These are phyloP conservation scores for Zasmidium angulare DNA, from an alignment of 2,329 filamentous ascomycete species.

Conservation along the genomic window DNA sequence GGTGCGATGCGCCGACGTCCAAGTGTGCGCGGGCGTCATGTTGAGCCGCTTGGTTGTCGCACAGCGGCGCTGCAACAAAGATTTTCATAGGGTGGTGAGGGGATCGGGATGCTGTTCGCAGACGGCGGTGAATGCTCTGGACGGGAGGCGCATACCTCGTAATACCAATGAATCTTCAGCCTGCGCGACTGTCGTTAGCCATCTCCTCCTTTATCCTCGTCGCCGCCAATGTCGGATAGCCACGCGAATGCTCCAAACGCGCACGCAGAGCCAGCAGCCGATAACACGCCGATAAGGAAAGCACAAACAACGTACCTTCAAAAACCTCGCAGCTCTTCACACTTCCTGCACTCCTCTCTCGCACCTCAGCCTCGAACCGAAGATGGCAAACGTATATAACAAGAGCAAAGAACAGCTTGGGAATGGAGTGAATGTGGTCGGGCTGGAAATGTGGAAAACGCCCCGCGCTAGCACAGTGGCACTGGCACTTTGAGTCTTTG, in stretches of 20 bases:
- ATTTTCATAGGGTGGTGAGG: slow-evolving; percentile 10
- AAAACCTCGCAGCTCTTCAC: neutral
- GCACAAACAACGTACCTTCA: neutral
- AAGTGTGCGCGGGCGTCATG: slow-evolving; percentile 7
- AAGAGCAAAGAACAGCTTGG: slow-evolving; percentile 11
- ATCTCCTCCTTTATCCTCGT: neutral
- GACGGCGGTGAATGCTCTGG: slow-evolving; percentile 8
- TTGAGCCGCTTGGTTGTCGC: neutral
- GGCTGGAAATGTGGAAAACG: neutral
- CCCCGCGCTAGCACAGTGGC: neutral
- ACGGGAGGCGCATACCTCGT: slow-evolving; percentile 19
- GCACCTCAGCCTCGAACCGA: slow-evolving; percentile 9
- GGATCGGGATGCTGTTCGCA: slow-evolving; percentile 1
- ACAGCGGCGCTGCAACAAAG: slow-evolving; percentile 6
- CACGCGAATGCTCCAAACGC: neutral
- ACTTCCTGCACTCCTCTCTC: slow-evolving; percentile 9
- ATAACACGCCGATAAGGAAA: slow-evolving; percentile 2
- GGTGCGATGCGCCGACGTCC: slow-evolving; percentile 9
- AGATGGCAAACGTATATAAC: neutral
- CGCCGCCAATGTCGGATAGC: slow-evolving; percentile 1
- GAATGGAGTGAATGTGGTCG: neutral
- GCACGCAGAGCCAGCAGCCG: slow-evolving; percentile 2
- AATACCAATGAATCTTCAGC: slow-evolving; percentile 19
- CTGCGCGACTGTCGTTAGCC: slow-evolving; percentile 14
- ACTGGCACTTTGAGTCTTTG: no score